Conservation (phyloP, 78 protist species). For the Trichosphaerium sp. region DNA sequence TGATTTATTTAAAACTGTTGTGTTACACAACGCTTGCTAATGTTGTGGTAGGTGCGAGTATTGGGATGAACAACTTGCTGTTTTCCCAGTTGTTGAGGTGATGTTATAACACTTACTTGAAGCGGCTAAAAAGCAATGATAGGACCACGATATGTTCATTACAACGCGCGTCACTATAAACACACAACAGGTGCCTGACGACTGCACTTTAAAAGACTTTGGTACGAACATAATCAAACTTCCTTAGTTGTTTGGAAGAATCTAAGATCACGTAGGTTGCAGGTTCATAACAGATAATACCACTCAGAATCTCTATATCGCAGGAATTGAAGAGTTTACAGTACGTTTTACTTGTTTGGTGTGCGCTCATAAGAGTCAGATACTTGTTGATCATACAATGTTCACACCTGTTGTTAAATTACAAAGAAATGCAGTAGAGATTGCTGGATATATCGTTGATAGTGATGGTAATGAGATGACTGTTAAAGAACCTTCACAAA, state of each 20-base stretch:
- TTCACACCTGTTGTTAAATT: constrained; percentile 13
- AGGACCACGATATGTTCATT: too few relatives aligned
- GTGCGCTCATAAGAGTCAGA: too few relatives aligned
- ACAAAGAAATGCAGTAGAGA: constrained; percentile 17
- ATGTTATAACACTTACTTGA: too few relatives aligned
- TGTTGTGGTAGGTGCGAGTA: too few relatives aligned
- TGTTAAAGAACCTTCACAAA: constrained; percentile 1
- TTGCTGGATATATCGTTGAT: not conserved
- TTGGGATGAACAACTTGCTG: constrained; percentile 26
- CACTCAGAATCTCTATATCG: constrained; percentile 2
- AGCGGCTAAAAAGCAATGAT: too few relatives aligned
- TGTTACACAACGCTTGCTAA: too few relatives aligned
- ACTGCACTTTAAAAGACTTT: constrained; percentile 1
- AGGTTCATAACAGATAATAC: not conserved
- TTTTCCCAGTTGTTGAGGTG: constrained; percentile 17
- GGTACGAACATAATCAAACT: too few relatives aligned
- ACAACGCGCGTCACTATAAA: constrained; percentile 10
- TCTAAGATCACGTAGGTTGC: too few relatives aligned
- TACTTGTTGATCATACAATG: constrained; percentile 22
- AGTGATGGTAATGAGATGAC: not conserved
- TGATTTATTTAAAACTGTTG: too few relatives aligned
- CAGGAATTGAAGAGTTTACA: constrained; percentile 18
- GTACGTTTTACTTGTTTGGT: too few relatives aligned
- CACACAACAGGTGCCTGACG: not conserved
- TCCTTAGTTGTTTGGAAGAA: too few relatives aligned